These are phyloP conservation scores for Ogataea nakhonphanomensis DNA, from an alignment of 805 yeast species.

Conservation along the genomic window DNA sequence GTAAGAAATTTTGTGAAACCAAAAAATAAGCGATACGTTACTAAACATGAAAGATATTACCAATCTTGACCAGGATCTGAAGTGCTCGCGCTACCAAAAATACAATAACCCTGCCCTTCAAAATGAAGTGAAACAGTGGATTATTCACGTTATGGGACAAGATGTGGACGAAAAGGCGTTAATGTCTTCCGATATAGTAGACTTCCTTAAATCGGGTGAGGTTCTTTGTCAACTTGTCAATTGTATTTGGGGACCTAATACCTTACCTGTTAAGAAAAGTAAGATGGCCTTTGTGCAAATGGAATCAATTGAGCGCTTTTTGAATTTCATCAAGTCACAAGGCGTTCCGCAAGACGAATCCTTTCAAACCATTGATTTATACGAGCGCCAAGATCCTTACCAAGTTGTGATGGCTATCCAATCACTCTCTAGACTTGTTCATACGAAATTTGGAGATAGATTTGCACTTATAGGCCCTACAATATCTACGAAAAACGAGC, in stretches of 20 bases:
- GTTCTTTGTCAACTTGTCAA: conserved; percentile 47
- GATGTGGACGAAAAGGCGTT: conserved; percentile 20
- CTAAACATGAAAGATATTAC: conserved; percentile 29
- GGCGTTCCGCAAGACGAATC: conserved; percentile 81
- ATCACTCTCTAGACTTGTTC: conserved; percentile 68
- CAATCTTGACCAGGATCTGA: conserved; percentile 62
- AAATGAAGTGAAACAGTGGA: conserved; percentile 48
- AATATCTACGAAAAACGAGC: conserved; percentile 44
- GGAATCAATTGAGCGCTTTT: conserved; percentile 79
- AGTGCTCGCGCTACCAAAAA: conserved; percentile 46
- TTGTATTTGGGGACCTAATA: conserved; percentile 36
- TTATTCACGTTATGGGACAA: conserved; percentile 37
- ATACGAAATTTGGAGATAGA: conserved; percentile 45
- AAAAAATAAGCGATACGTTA: not conserved
- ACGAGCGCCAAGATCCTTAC: conserved; percentile 70
- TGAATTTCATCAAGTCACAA: conserved; percentile 54
- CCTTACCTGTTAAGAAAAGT: conserved; percentile 52
- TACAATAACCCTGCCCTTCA: conserved; percentile 38
- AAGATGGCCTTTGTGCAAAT: conserved; percentile 76
- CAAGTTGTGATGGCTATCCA: conserved; percentile 72
- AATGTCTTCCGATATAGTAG: conserved; percentile 43
- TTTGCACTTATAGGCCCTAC: conserved; percentile 59
- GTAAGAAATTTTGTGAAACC: not conserved
- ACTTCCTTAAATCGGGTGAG: conserved; percentile 58
- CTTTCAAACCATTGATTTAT: conserved; percentile 75